phyloP scores from a whole-genome alignment of 83 land plant species.

The Diphasiastrum complanatum region DNA sequence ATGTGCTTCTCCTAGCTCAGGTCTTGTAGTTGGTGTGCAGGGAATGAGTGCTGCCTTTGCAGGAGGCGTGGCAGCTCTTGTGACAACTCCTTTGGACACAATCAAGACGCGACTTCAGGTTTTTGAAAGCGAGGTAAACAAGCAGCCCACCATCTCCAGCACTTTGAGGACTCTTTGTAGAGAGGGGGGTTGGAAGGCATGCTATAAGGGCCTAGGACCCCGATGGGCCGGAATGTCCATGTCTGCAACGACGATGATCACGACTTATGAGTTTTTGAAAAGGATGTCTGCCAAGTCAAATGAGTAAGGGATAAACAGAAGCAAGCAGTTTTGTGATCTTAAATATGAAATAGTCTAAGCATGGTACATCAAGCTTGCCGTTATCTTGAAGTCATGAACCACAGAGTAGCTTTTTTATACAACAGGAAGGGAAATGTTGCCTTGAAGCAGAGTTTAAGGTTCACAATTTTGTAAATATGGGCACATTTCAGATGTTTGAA shows the following conservation, averaged over 20 bases:
- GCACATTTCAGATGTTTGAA: too few relatives aligned
- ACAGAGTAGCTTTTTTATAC: too few relatives aligned
- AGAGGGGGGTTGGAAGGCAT: slow-evolving; percentile 53
- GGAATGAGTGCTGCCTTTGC: slow-evolving; percentile 78
- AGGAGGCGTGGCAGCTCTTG: slow-evolving; percentile 67
- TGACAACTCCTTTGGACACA: slow-evolving; percentile 85
- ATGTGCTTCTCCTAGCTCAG: slow-evolving; percentile 36
- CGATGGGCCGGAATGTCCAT: slow-evolving; percentile 89
- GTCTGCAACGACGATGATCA: slow-evolving; percentile 89
- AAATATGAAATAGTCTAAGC: too few relatives aligned
- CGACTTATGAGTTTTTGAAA: slow-evolving; percentile 85
- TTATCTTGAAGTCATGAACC: too few relatives aligned
- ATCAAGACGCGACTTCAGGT: slow-evolving; percentile 88
- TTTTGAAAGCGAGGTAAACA: slow-evolving; percentile 49
- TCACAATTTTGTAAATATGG: too few relatives aligned
- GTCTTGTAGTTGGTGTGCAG: slow-evolving; percentile 57
- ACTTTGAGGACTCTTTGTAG: slow-evolving; percentile 51
- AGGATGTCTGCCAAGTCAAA: slow-evolving; percentile 51
- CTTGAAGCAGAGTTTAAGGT: too few relatives aligned
- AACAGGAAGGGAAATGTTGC: too few relatives aligned
- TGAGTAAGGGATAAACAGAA: too few relatives aligned
- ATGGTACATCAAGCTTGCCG: too few relatives aligned
- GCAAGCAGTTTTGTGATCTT: too few relatives aligned
- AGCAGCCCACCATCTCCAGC: slow-evolving; percentile 35
- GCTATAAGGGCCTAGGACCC: slow-evolving; percentile 79